Evolutionary conservation across 257 asterid species (phyloP).

Genomic region (Solanum megistacrolobum): DNA sequence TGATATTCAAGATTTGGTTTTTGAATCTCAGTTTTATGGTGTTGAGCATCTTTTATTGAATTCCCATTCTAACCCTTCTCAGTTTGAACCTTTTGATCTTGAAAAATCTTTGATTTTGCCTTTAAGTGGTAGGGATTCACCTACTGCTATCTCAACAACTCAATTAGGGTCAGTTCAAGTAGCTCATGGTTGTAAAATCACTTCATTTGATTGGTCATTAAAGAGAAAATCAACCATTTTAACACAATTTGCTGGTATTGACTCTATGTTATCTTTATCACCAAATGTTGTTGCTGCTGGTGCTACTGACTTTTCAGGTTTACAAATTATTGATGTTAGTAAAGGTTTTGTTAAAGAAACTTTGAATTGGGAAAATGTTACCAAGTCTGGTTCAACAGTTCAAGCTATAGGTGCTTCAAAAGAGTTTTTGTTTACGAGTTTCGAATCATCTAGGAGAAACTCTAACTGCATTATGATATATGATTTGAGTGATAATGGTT

Average conservation of each 20-base stretch:
- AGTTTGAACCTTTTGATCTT: constrained; percentile 76
- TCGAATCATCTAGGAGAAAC: constrained; percentile 80
- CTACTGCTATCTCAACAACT: constrained; percentile 63
- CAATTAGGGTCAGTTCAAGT: constrained; percentile 69
- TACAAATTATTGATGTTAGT: constrained; percentile 70
- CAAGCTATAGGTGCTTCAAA: constrained; percentile 70
- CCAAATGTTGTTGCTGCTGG: constrained; percentile 70
- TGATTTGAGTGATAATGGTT: constrained; percentile 31
- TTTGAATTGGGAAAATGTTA: constrained; percentile 87
- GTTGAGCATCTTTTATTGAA: constrained; percentile 48
- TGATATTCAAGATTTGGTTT: constrained; percentile 71
- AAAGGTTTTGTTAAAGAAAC: constrained; percentile 55
- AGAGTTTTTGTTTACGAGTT: constrained; percentile 70
- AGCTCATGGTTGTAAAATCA: constrained; percentile 86
- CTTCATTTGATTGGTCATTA: constrained; percentile 90
- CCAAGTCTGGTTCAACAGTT: constrained; percentile 79
- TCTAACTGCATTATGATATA: constrained; percentile 84
- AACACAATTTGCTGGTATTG: constrained; percentile 76
- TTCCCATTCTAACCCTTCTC: constrained; percentile 68
- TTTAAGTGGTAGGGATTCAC: constrained; percentile 72
- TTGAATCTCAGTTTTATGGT: constrained; percentile 74
- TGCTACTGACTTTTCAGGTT: constrained; percentile 84
- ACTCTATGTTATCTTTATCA: constrained; percentile 66
- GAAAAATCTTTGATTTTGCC: constrained; percentile 55
- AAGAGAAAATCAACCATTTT: constrained; percentile 66